Percentiles rank a stretch among this genome's conserved stretches.
These are phyloP conservation scores for Boechera retrofracta DNA, from an alignment of 345 rosid species.

Conservation along the genomic window DNA sequence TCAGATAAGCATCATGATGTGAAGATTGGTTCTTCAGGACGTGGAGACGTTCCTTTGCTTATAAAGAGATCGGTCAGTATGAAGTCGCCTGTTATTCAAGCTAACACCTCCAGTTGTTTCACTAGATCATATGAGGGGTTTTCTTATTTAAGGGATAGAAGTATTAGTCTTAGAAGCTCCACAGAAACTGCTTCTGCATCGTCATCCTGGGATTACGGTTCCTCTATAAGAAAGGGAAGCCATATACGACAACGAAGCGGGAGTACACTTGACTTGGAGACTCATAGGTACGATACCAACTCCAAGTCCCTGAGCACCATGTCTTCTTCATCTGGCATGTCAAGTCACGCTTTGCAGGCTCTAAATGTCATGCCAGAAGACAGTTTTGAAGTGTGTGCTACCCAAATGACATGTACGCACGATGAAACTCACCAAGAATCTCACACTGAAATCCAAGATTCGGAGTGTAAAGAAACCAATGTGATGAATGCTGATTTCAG, in stretches of 20 bases:
- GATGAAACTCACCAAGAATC: constrained; percentile 50
- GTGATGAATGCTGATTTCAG: constrained; percentile 39
- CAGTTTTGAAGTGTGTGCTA: constrained; percentile 48
- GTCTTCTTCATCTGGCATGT: constrained; percentile 63
- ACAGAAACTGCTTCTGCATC: constrained; percentile 80
- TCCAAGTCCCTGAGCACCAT: constrained; percentile 64
- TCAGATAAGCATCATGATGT: constrained; percentile 42
- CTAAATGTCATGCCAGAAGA: constrained; percentile 53
- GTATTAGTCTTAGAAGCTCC: constrained; percentile 84
- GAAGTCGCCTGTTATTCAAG: constrained; percentile 70
- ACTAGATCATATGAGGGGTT: constrained; percentile 69
- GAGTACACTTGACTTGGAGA: constrained; percentile 70
- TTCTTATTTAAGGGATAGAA: constrained; percentile 67
- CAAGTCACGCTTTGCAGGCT: constrained; percentile 57
- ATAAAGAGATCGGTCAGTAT: constrained; percentile 80
- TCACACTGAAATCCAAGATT: constrained; percentile 45
- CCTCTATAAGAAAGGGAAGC: constrained; percentile 65
- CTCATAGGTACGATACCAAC: constrained; percentile 58
- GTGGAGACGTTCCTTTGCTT: constrained; percentile 69
- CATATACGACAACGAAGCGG: constrained; percentile 77
- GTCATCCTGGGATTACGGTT: constrained; percentile 78
- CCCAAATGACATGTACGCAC: constrained; percentile 45
- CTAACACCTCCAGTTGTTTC: constrained; percentile 67
- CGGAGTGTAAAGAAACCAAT: constrained; percentile 48
- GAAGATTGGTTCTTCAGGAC: constrained; percentile 55